Conservation (phyloP, 257 asterid genomes). For the Striga asiatica region DNA sequence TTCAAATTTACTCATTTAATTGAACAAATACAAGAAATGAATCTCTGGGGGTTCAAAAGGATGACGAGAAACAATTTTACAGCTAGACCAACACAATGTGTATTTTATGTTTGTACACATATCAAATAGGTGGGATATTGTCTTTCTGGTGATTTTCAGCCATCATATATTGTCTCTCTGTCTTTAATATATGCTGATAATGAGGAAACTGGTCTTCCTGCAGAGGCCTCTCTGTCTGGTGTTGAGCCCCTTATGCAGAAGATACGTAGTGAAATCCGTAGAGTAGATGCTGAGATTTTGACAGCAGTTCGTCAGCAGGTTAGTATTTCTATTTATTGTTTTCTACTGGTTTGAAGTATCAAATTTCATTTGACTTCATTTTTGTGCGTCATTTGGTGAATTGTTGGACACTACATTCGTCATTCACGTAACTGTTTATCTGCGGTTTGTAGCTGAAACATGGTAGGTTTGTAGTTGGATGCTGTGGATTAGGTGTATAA, state of each 20-base stretch:
- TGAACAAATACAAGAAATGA: no score
- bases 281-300: slow-evolving; percentile 79
- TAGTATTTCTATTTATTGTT: slow-evolving; percentile 16
- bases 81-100: not conserved
- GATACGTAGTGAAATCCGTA: slow-evolving; percentile 76
- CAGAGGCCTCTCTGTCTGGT: slow-evolving; percentile 95
- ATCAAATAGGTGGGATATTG: not conserved
- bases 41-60: no score
- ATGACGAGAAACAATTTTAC: not conserved
- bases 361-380: not conserved
- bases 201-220: slow-evolving; percentile 21
- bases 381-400: not conserved
- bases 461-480: not conserved
- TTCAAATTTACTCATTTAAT: no score
- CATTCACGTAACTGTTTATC: slow-evolving; percentile 4
- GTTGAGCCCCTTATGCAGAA: slow-evolving; percentile 92
- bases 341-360: not conserved
- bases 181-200: slow-evolving; percentile 13
- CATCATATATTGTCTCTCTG: slow-evolving; percentile 4
- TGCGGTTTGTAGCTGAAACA: slow-evolving; percentile 6
- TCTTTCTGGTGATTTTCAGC: not conserved
- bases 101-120: not conserved
- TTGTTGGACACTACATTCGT: not conserved
- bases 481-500: slow-evolving; percentile 1
- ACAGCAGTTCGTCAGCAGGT: slow-evolving; percentile 96